Evolutionary conservation across 2,329 filamentous ascomycete species (phyloP).

Genomic region (Scedosporium minutisporum): DNA sequence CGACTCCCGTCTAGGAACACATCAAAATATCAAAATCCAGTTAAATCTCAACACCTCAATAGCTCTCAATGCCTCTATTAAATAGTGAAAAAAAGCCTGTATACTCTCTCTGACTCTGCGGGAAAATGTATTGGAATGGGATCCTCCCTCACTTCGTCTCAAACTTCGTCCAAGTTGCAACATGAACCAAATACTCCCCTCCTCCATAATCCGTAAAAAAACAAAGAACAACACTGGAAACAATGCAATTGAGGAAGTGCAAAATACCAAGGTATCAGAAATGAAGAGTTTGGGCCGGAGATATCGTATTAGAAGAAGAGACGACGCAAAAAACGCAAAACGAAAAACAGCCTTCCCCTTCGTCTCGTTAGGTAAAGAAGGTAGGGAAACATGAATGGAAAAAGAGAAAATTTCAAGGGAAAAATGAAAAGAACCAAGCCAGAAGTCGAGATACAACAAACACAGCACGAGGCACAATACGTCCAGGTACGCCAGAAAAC

Average conservation of each 20-base stretch:
- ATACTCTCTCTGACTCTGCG: neutral
- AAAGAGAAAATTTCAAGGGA: neutral
- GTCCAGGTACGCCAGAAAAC: neutral
- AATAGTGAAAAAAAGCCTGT: neutral
- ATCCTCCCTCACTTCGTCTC: neutral
- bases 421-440: slow-evolving; percentile 6
- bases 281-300: slow-evolving; percentile 2
- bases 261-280: slow-evolving; percentile 4
- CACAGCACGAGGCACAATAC: slow-evolving; percentile 5
- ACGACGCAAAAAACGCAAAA: neutral
- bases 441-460: slow-evolving; percentile 5
- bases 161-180: neutral
- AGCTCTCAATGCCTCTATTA: no score
- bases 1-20: no score
- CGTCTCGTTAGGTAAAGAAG: no score
- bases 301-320: slow-evolving; percentile 3
- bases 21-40: no score
- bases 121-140: neutral
- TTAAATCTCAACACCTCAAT: no score
- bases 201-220: neutral
- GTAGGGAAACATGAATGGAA: neutral
- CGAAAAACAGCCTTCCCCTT: no score
- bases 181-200: neutral
- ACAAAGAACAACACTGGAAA: neutral
- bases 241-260: neutral